A percentile compares a stretch with the other conserved stretches of the same genome.
Evolutionary conservation across 345 rosid species (phyloP).

Genomic region (Euphorbia pulcherrima): DNA sequence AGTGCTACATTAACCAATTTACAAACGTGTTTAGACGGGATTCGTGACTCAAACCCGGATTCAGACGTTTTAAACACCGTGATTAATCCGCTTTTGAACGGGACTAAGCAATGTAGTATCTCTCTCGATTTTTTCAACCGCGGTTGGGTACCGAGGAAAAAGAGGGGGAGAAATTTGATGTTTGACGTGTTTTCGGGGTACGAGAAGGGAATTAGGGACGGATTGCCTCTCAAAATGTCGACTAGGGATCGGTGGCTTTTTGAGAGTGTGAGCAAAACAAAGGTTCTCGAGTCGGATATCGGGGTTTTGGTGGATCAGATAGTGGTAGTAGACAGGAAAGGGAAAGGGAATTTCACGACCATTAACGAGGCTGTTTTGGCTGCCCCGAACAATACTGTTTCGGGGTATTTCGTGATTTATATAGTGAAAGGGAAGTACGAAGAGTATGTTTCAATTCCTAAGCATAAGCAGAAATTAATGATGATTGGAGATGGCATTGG

Average conservation of each 20-base stretch:
- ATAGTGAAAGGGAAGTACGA: slow-evolving; percentile 40
- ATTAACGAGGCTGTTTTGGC: slow-evolving; percentile 47
- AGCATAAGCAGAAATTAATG: slow-evolving; percentile 35
- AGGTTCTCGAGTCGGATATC: not conserved
- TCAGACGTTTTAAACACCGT: slow-evolving; percentile 14
- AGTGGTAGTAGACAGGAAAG: slow-evolving; percentile 40
- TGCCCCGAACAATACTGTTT: slow-evolving; percentile 33
- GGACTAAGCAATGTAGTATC: slow-evolving; percentile 26
- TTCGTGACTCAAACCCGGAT: slow-evolving; percentile 9
- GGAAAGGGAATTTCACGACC: slow-evolving; percentile 34
- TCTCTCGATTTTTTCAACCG: slow-evolving; percentile 32
- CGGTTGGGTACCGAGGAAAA: slow-evolving; percentile 23
- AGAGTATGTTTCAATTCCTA: slow-evolving; percentile 48
- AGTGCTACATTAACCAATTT: slow-evolving; percentile 40
- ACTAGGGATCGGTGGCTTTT: not conserved
- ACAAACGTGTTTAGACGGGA: slow-evolving; percentile 35
- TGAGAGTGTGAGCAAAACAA: not conserved
- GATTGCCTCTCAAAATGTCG: slow-evolving; percentile 14
- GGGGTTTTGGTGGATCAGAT: slow-evolving; percentile 14
- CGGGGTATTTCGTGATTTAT: slow-evolving; percentile 40
- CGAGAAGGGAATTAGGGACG: not conserved
- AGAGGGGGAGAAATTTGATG: slow-evolving; percentile 11
- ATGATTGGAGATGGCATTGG: slow-evolving; percentile 53
- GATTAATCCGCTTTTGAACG: slow-evolving; percentile 20
- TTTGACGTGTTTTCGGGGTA: not conserved